phyloP scores from a whole-genome alignment of 108 stramenopile genomes.

The Fistulifera pelliculosa region DNA sequence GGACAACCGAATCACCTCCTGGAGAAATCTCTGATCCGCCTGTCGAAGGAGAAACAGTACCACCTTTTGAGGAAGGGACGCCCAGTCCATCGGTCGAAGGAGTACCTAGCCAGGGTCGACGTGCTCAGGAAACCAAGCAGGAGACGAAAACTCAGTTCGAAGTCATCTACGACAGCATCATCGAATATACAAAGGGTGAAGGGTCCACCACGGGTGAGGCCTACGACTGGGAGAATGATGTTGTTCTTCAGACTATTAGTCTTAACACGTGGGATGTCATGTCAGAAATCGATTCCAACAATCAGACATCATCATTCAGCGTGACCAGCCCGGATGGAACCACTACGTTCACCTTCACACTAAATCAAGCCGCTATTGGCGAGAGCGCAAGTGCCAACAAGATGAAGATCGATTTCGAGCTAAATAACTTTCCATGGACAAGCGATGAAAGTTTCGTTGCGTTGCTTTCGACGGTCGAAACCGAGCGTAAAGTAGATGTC shows the following conservation, averaged over 20 bases:
- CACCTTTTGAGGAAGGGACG: background rate
- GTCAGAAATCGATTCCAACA: background rate
- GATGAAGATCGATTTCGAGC: slow-evolving; percentile 27
- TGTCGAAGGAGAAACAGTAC: background rate
- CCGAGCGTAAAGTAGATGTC: slow-evolving; percentile 5
- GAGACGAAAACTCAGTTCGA: slow-evolving; percentile 15
- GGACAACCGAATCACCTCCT: background rate
- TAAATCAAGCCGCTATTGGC: slow-evolving; percentile 6
- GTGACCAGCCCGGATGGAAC: background rate
- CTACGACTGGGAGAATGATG: slow-evolving; percentile 16
- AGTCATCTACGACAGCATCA: slow-evolving; percentile 17
- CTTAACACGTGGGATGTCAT: slow-evolving; percentile 1
- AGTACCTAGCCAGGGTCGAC: background rate
- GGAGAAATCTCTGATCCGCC: background rate
- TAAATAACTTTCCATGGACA: slow-evolving; percentile 17
- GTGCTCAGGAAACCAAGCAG: no score
- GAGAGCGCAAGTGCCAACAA: slow-evolving; percentile 12
- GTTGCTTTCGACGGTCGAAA: slow-evolving; percentile 8
- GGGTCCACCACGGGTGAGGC: background rate
- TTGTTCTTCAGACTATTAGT: background rate
- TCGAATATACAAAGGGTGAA: slow-evolving; percentile 18
- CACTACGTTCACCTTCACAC: slow-evolving; percentile 13
- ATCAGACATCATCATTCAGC: slow-evolving; percentile 6
- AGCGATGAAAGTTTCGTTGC: slow-evolving; percentile 10
- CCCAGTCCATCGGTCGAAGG: no score